Percentiles rank a stretch among this genome's conserved stretches.
These are phyloP conservation scores for Spathaspora passalidarum DNA, from an alignment of 805 yeast genomes.

Conservation along the genomic window DNA sequence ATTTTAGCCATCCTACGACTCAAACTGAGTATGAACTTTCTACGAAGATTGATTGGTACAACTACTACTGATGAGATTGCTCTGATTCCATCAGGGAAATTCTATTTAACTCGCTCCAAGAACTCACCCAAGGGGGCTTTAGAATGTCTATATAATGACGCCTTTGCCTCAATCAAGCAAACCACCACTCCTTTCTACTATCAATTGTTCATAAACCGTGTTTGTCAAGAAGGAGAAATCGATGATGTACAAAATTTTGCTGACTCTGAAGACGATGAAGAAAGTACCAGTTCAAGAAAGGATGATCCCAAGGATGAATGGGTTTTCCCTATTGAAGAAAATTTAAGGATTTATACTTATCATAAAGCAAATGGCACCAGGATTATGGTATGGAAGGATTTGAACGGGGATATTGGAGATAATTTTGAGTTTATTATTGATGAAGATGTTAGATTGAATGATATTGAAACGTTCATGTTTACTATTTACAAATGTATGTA, in stretches of 20 bases:
- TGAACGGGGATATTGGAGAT: conserved; percentile 85
- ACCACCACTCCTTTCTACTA: conserved; percentile 64
- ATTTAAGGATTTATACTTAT: conserved; percentile 52
- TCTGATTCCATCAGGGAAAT: conserved; percentile 74
- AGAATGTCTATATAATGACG: conserved; percentile 81
- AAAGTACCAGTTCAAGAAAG: conserved; percentile 20
- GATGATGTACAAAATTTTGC: conserved; percentile 43
- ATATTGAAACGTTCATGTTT: conserved; percentile 59
- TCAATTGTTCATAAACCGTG: conserved; percentile 68
- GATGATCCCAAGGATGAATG: conserved; percentile 56
- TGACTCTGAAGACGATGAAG: conserved; percentile 42
- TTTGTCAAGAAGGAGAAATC: conserved; percentile 66
- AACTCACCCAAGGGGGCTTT: conserved; percentile 82
- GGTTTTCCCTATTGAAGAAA: conserved; percentile 62
- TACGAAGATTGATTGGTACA: conserved; percentile 60
- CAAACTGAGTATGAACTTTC: conserved; percentile 58
- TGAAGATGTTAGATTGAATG: conserved; percentile 49
- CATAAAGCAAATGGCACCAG: conserved; percentile 51
- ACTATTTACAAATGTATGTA: conserved; percentile 67
- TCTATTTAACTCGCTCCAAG: conserved; percentile 69
- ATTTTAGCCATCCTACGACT: no score
- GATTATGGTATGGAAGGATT: conserved; percentile 76
- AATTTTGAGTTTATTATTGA: conserved; percentile 76
- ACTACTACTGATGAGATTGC: conserved; percentile 59
- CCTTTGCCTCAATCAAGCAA: conserved; percentile 67